These are phyloP conservation scores for Cercospora sesami DNA, from an alignment of 2,329 filamentous ascomycete species.

Conservation along the genomic window DNA sequence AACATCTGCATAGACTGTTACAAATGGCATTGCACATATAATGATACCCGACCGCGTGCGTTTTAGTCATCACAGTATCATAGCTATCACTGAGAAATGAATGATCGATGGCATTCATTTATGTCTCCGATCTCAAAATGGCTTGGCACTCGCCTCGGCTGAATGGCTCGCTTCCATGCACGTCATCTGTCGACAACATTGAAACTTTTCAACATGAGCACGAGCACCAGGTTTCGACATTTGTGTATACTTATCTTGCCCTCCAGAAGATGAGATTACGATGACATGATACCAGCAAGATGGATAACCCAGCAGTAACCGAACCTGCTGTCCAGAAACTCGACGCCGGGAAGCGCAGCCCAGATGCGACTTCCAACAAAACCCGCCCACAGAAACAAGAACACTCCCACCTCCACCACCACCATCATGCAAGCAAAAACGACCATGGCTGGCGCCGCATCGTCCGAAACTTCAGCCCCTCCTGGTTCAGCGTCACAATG, in stretches of 20 bases:
- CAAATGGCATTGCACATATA: background rate
- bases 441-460: conserved; percentile 32
- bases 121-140: background rate
- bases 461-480: conserved; percentile 36
- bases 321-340: conserved; percentile 10
- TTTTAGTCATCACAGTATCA: background rate
- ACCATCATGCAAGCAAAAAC: conserved; percentile 11
- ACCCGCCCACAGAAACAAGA: background rate
- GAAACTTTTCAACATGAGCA: background rate
- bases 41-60: background rate
- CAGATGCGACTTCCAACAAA: background rate
- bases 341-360: background rate
- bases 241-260: background rate
- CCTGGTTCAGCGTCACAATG: conserved; percentile 46
- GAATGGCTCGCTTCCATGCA: background rate
- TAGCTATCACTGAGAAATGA: background rate
- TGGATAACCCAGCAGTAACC: conserved; percentile 13
- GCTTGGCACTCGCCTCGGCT: background rate
- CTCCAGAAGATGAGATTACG: background rate
- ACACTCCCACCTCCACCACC: background rate
- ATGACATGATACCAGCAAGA: background rate
- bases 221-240: background rate
- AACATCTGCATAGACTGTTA: background rate
- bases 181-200: background rate
- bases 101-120: background rate